Conservation (phyloP, 805 yeast genomes). For the Candida ipomoeae region DNA sequence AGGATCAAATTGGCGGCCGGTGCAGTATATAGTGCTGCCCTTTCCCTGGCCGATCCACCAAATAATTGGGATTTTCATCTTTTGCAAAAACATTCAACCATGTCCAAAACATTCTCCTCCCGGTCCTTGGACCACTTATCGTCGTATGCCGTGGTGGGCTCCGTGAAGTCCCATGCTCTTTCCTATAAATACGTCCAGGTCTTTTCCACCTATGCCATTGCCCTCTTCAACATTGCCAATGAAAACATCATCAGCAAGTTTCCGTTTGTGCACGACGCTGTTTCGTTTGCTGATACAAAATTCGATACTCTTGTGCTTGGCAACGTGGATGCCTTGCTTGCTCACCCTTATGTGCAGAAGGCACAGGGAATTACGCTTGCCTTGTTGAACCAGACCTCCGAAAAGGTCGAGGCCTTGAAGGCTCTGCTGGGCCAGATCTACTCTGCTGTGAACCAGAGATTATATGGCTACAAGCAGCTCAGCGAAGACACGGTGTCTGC, state of each 20-base stretch:
- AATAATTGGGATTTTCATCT: not conserved
- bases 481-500: constrained; percentile 15
- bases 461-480: constrained; percentile 10
- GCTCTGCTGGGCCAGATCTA: constrained; percentile 8
- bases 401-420: constrained; percentile 6
- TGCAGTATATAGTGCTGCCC: constrained; percentile 1
- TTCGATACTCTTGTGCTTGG: constrained; percentile 23
- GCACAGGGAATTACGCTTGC: constrained; percentile 6
- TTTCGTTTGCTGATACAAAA: constrained; percentile 21
- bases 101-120: constrained; percentile 28
- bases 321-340: constrained; percentile 19
- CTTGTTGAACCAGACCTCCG: constrained; percentile 9
- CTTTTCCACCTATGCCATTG: constrained; percentile 21
- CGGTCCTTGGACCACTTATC: constrained; percentile 30
- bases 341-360: constrained; percentile 11
- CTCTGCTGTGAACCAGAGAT: constrained; percentile 6
- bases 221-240: constrained; percentile 21
- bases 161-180: constrained; percentile 20
- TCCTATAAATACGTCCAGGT: constrained; percentile 25
- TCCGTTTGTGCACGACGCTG: constrained; percentile 16
- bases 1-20: not conserved
- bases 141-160: constrained; percentile 28
- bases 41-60: not conserved
- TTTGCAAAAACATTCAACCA: not conserved
- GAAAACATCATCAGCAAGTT: constrained; percentile 21